A percentile compares a stretch with the other conserved stretches of the same genome.
Evolutionary conservation across 441 rosid species (phyloP).

Genomic region (Manihot esculenta): DNA sequence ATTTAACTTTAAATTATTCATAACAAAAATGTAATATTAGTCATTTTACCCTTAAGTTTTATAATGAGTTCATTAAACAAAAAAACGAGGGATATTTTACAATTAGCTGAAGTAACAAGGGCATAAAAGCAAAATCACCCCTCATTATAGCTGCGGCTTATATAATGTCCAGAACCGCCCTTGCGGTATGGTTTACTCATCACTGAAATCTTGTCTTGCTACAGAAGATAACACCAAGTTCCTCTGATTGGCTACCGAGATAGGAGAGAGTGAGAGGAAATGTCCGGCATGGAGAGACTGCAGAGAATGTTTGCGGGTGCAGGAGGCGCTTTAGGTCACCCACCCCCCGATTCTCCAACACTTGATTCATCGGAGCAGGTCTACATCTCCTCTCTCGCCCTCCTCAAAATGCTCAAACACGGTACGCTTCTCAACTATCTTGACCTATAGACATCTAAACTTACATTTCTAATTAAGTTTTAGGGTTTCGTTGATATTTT

Average conservation of each 20-base stretch:
- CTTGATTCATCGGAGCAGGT: constrained; percentile 88
- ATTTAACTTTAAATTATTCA: too few species aligned
- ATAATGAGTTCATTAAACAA: too few species aligned
- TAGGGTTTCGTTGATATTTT: background rate
- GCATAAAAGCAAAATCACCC: too few species aligned
- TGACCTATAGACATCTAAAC: background rate
- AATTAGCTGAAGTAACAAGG: too few species aligned
- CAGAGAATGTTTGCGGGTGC: constrained; percentile 90
- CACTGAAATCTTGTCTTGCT: constrained; percentile 2
- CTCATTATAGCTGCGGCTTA: too few species aligned
- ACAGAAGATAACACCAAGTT: background rate
- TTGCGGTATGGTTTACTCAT: background rate
- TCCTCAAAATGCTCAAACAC: constrained; percentile 88
- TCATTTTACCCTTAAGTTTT: too few species aligned
- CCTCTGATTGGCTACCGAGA: background rate
- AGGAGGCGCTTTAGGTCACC: constrained; percentile 75
- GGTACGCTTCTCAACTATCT: constrained; percentile 31
- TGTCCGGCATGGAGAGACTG: constrained; percentile 70
- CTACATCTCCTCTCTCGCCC: constrained; percentile 83
- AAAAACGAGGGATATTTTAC: too few species aligned
- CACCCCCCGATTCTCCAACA: constrained; percentile 80
- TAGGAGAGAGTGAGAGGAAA: constrained; percentile 13
- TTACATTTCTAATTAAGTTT: background rate
- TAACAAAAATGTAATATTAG: too few species aligned
- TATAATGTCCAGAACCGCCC: background rate